A percentile compares a stretch with the other conserved stretches of the same genome.
Evolutionary conservation across 768 basidiomycete genomes (phyloP).

Genomic region (Lactifluus piperatus): DNA sequence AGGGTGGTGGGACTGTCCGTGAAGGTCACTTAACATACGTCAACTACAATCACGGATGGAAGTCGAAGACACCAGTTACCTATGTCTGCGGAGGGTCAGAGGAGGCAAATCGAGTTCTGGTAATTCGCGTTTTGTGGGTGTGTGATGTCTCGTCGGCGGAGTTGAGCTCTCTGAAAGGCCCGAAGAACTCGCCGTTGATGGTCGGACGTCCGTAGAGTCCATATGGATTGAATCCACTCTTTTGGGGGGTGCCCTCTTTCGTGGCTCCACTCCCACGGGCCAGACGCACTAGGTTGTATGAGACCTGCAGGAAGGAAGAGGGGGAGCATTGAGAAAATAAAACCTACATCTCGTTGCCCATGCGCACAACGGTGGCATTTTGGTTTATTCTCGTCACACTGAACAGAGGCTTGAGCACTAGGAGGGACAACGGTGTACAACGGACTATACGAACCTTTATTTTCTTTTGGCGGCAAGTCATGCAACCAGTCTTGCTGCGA

Average conservation of each 20-base stretch:
- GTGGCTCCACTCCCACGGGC: slow-evolving; percentile 69
- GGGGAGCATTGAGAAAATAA: slow-evolving; percentile 4
- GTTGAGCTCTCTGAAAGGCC: slow-evolving; percentile 64
- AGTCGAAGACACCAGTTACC: slow-evolving; percentile 25
- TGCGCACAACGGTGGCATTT: slow-evolving; percentile 80
- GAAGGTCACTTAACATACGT: slow-evolving; percentile 21
- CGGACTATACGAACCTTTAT: slow-evolving; percentile 64
- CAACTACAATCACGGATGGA: slow-evolving; percentile 1
- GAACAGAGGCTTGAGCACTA: slow-evolving; percentile 5
- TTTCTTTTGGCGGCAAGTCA: slow-evolving; percentile 91
- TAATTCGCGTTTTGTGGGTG: slow-evolving; percentile 48
- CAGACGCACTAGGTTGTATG: slow-evolving; percentile 54
- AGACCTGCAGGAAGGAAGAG: background rate
- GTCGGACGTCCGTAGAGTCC: slow-evolving; percentile 46
- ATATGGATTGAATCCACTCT: slow-evolving; percentile 29
- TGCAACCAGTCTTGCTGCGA: slow-evolving; percentile 88
- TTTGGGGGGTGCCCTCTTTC: slow-evolving; percentile 53
- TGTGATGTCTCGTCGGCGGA: slow-evolving; percentile 58
- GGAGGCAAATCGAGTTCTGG: slow-evolving; percentile 32
- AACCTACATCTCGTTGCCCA: slow-evolving; percentile 70
- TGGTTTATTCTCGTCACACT: slow-evolving; percentile 92
- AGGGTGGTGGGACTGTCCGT: slow-evolving; percentile 20
- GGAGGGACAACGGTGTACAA: background rate
- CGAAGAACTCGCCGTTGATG: slow-evolving; percentile 71
- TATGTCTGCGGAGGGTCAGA: slow-evolving; percentile 34